These are phyloP conservation scores for Combretum micranthum DNA, from an alignment of 345 rosid species.

Conservation along the genomic window DNA sequence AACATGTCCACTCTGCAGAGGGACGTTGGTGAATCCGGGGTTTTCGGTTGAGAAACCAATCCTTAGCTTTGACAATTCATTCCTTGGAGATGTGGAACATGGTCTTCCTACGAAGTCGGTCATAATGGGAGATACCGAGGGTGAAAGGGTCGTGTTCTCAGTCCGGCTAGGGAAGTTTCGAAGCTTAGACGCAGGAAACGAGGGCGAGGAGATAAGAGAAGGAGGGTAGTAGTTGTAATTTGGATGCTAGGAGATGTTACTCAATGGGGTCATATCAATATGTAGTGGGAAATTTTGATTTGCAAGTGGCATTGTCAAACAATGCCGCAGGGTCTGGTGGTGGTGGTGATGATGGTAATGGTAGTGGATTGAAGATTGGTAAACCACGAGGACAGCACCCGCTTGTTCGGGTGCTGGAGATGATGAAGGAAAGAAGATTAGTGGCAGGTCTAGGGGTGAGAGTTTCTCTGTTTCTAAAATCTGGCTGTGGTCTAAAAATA, in stretches of 20 bases:
- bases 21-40: conserved; percentile 27
- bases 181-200: conserved; percentile 29
- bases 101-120: conserved; percentile 22
- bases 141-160: conserved; percentile 36
- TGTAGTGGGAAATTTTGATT: conserved; percentile 35
- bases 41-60: conserved; percentile 17
- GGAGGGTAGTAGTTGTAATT: conserved; percentile 28
- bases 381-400: conserved; percentile 11
- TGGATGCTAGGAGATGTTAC: conserved; percentile 61
- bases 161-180: conserved; percentile 58
- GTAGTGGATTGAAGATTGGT: background rate
- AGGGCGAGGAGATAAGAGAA: conserved; percentile 16
- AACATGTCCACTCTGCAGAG: conserved; percentile 70
- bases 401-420: conserved; percentile 13
- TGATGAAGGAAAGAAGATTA: conserved; percentile 37
- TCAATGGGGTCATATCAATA: conserved; percentile 67
- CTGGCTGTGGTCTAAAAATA: conserved; percentile 59
- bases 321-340: conserved; percentile 3
- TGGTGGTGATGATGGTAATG: too few relatives aligned
- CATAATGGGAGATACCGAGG: conserved; percentile 10
- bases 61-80: conserved; percentile 14
- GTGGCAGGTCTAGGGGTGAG: conserved; percentile 30
- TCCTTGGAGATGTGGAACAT: conserved; percentile 15
- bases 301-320: conserved; percentile 37
- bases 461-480: conserved; percentile 57